Percentiles rank a stretch among this genome's conserved stretches.
phyloP scores from a whole-genome alignment of 306 rosid genomes.

The Astragalus glycyphyllos region DNA sequence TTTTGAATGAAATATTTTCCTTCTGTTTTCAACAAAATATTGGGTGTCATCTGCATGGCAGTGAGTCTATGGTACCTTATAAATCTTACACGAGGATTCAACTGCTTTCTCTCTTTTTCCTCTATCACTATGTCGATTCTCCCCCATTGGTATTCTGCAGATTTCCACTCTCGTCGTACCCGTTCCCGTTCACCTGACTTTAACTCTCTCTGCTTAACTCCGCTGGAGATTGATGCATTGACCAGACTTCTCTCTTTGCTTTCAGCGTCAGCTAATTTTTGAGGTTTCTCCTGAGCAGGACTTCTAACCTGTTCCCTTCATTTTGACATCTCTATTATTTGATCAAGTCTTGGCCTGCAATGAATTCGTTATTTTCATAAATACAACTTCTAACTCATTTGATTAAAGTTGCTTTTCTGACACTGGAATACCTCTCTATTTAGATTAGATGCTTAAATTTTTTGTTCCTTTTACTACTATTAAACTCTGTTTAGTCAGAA shows the following conservation, averaged over 20 bases:
- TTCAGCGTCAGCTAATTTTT: conserved; percentile 38
- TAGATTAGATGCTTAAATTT: conserved; percentile 3
- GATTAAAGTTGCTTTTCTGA: conserved; percentile 14
- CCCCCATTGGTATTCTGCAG: conserved; percentile 58
- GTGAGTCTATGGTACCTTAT: conserved; percentile 49
- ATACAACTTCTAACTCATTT: conserved; percentile 22
- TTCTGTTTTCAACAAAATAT: conserved; percentile 44
- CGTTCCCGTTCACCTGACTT: conserved; percentile 14
- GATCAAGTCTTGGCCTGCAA: conserved; percentile 34
- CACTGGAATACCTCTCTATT: conserved; percentile 21
- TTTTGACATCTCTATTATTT: conserved; percentile 16
- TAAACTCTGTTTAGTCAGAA: conserved; percentile 26
- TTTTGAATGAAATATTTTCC: conserved; percentile 37
- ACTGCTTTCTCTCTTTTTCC: conserved; percentile 45
- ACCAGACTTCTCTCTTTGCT: conserved; percentile 37
- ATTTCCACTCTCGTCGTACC: conserved; percentile 48
- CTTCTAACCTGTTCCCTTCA: conserved; percentile 29
- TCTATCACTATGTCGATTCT: conserved; percentile 58
- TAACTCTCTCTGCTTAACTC: conserved; percentile 34
- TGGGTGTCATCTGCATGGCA: conserved; percentile 72
- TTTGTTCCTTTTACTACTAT: not conserved
- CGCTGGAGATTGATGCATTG: conserved; percentile 38
- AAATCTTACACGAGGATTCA: conserved; percentile 71
- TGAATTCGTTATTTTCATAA: conserved; percentile 42
- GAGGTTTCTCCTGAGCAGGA: conserved; percentile 34